Evolutionary conservation across 345 rosid species (phyloP).

Genomic region (Heritiera fomes): DNA sequence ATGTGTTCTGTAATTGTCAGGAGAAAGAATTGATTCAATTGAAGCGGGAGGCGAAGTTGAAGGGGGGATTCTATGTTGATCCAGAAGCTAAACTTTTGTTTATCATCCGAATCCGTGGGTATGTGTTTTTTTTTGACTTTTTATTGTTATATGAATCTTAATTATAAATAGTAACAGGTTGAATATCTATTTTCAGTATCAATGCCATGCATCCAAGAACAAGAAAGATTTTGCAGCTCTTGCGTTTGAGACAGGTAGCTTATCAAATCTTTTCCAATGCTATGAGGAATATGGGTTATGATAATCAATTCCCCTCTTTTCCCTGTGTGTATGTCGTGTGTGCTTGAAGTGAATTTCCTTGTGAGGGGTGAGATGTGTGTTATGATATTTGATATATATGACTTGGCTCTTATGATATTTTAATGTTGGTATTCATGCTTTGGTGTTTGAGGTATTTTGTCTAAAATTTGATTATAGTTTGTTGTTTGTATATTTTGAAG

Average conservation of each 20-base stretch:
- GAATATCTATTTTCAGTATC: conserved; percentile 46
- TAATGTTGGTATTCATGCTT: not conserved
- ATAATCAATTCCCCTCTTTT: too few species aligned
- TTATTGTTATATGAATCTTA: not conserved
- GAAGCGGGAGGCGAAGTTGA: conserved; percentile 85
- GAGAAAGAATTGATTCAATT: conserved; percentile 61
- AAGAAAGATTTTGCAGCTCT: conserved; percentile 84
- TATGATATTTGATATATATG: not conserved
- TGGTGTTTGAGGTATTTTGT: not conserved
- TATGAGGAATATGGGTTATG: not conserved
- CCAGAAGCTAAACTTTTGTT: conserved; percentile 90
- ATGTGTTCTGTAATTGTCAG: conserved; percentile 20
- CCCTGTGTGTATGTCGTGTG: not conserved
- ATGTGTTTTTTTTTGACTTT: conserved; percentile 6
- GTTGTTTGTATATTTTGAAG: not conserved
- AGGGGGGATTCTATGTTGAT: conserved; percentile 87
- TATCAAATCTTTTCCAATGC: not conserved
- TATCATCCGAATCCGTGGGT: conserved; percentile 84
- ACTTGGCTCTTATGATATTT: not conserved
- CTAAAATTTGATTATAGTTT: not conserved
- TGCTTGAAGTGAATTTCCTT: not conserved
- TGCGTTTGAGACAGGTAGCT: conserved; percentile 87
- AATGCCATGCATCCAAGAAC: conserved; percentile 30
- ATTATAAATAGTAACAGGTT: not conserved
- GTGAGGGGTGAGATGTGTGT: not conserved